phyloP scores from a whole-genome alignment of 2,329 filamentous ascomycete genomes.

The Verticillium alfalfae region DNA sequence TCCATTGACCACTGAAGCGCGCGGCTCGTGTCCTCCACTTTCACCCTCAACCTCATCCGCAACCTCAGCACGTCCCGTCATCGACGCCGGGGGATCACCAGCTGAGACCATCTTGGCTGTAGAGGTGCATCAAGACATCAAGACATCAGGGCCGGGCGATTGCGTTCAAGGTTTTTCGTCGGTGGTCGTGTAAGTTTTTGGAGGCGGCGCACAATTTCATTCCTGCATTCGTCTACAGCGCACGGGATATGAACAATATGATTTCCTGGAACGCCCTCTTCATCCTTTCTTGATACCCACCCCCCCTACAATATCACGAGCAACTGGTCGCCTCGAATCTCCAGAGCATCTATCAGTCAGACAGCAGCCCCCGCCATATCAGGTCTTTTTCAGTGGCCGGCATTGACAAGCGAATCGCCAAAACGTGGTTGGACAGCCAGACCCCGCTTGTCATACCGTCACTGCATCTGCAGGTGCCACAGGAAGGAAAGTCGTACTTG shows the following conservation, averaged over 20 bases:
- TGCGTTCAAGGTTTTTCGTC: neutral
- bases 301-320: no score
- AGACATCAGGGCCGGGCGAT: neutral
- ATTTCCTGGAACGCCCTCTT: neutral
- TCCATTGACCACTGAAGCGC: neutral
- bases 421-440: neutral
- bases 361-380: neutral
- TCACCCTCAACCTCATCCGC: neutral
- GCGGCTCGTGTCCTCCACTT: neutral
- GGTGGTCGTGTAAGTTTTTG: no score
- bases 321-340: neutral
- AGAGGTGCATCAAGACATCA: neutral
- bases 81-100: neutral
- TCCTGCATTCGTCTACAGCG: neutral
- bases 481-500: neutral
- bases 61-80: neutral
- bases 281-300: neutral
- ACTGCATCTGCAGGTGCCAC: neutral
- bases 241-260: neutral
- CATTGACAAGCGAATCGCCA: neutral
- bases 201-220: no score
- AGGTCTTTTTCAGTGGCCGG: no score
- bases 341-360: neutral
- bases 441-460: neutral
- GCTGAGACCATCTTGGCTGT: neutral